Evolutionary conservation across 2,329 filamentous ascomycete genomes (phyloP).

Genomic region (Calonectria hawksworthii): DNA sequence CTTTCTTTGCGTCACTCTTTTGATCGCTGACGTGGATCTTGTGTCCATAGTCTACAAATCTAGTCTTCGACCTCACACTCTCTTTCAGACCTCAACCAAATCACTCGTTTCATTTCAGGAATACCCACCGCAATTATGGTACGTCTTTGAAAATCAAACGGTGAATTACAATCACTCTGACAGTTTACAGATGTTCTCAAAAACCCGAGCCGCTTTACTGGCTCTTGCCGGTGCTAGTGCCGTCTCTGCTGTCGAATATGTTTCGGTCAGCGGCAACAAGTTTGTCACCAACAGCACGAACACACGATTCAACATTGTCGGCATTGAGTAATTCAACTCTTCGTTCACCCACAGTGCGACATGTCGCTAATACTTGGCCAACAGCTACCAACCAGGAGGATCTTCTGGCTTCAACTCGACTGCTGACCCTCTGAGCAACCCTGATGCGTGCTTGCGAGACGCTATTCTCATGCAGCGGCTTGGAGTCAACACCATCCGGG

Average conservation of each 20-base stretch:
- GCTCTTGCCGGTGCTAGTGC: neutral
- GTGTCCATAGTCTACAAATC: neutral
- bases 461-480: slow-evolving; percentile 1
- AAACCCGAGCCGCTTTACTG: neutral
- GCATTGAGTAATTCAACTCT: neutral
- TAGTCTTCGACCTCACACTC: neutral
- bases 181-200: neutral
- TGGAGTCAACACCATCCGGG: slow-evolving; percentile 3
- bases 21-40: neutral
- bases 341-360: neutral
- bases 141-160: neutral
- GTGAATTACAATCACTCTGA: neutral
- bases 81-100: neutral
- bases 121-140: neutral
- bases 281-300: neutral
- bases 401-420: neutral
- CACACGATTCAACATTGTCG: neutral
- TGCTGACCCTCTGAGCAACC: neutral
- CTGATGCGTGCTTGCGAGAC: slow-evolving; percentile 1
- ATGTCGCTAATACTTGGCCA: neutral
- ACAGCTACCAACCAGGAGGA: slow-evolving; percentile 6
- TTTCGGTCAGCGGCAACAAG: neutral
- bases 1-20: neutral
- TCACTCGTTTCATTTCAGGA: neutral
- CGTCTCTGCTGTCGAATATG: slow-evolving; percentile 4